Base-by-base conservation (phyloP, 805 yeast species). In the Candida sithepensis region DNA sequence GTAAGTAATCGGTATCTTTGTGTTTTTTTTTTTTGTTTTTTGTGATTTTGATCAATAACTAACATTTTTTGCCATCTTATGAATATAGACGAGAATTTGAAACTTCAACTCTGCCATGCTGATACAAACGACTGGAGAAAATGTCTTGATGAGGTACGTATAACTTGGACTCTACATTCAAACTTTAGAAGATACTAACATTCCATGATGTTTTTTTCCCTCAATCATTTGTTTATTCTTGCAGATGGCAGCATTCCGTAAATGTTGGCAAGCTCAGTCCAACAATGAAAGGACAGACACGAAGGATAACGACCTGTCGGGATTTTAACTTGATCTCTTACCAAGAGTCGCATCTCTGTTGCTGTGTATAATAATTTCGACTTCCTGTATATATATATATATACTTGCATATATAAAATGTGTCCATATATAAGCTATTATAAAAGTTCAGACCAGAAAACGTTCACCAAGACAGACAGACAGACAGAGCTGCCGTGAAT, bases 121-220 rank as follows among this genome's bases (percentile, higher is more conserved):
- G 95, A 86, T 49, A 84, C 83, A 1, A 80, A 80, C 24, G 95
- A 88, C 60, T 88, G 96, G 96, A 68, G 95, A 45, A 67, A 80
- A 57, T 86, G 95, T 54, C 62, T 79, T 2, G 67, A 69, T 18
- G 94, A 87, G 61, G 85, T 83, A 57, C 49, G 81, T 61, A 14
- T 14, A 12, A 14, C 7, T 40, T 38, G 13, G 16, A 13, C 1
- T 21, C 9, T 2, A 28, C 21, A 26, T 10, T 18, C 22, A 26
- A 26, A 26, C 20, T 6, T 13, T n/a, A 14, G 2, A 10, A 2
- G 3, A 20, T 34, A 14, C 21, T 30, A 9, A 24, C 26, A 38
- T n/a, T n/a, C n/a, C n/a, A n/a, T n/a, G n/a, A n/a, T n/a, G n/a
- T n/a, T n/a, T n/a, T n/a, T n/a, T n/a, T n/a, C n/a, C n/a, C n/a